Conservation (phyloP, 1,284 basidiomycete species). For the Mycena sp. region DNA sequence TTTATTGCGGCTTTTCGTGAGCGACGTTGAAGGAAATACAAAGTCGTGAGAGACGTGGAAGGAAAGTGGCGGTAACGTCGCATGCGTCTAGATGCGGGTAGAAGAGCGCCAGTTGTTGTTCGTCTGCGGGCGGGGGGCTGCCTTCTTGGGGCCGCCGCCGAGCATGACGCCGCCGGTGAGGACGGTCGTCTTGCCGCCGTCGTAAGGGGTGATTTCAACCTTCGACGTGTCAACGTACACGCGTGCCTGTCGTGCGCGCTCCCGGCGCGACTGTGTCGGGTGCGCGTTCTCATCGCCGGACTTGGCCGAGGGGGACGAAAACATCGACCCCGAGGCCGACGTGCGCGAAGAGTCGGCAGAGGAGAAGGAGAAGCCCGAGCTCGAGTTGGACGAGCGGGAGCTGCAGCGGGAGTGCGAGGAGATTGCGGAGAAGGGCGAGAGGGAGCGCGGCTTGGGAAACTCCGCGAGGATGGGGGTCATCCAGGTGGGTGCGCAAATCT, state of each 20-base stretch:
- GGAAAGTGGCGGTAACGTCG: neutral
- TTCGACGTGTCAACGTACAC: constrained; percentile 77
- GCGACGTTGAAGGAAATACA: neutral
- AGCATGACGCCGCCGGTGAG: constrained; percentile 88
- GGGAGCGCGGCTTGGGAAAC: constrained; percentile 61
- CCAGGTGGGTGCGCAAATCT: constrained; percentile 74
- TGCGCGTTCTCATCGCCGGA: constrained; percentile 41
- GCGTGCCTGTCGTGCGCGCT: constrained; percentile 69
- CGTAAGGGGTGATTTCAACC: constrained; percentile 82
- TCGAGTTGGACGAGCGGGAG: constrained; percentile 75
- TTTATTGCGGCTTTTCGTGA: constrained; percentile 21
- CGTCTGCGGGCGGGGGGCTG: constrained; percentile 13
- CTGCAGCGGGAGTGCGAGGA: constrained; percentile 78
- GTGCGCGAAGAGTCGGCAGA: constrained; percentile 53
- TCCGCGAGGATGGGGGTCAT: constrained; percentile 66
- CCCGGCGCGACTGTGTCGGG: constrained; percentile 68
- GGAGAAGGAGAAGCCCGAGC: constrained; percentile 68
- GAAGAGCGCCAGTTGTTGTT: constrained; percentile 27
- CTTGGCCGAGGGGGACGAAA: constrained; percentile 44
- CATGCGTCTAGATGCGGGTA: constrained; percentile 29
- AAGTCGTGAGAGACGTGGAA: neutral
- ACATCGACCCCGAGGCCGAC: constrained; percentile 42
- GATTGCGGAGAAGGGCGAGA: constrained; percentile 63
- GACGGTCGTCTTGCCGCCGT: constrained; percentile 86
- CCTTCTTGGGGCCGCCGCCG: constrained; percentile 53